These are phyloP conservation scores for Huntiella omanensis DNA, from an alignment of 2,329 filamentous ascomycete genomes.

Conservation along the genomic window DNA sequence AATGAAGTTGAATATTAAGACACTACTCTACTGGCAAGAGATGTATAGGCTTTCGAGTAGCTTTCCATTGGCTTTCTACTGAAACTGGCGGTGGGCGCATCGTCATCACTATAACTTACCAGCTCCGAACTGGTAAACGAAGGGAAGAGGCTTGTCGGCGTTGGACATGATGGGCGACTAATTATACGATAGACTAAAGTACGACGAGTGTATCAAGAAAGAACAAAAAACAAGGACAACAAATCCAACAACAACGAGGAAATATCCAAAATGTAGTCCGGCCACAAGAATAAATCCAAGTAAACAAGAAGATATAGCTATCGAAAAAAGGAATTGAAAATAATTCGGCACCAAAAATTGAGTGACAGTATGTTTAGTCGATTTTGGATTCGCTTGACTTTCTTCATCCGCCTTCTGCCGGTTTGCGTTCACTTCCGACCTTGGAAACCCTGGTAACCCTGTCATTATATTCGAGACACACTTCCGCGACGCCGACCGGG, in stretches of 20 bases:
- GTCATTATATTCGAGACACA: too few species aligned
- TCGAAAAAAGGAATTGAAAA: constrained; percentile 1
- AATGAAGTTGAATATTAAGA: too few species aligned
- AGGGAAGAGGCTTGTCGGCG: constrained; percentile 57
- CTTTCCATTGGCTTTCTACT: too few species aligned
- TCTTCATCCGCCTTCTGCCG: not conserved
- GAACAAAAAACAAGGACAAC: not conserved
- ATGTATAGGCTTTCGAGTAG: too few species aligned
- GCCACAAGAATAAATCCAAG: not conserved
- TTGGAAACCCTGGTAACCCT: too few species aligned
- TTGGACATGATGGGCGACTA: constrained; percentile 35
- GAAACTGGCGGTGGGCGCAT: too few species aligned
- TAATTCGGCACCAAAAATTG: not conserved
- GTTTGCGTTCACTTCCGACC: not conserved
- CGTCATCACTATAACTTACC: constrained; percentile 27
- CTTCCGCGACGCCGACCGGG: too few species aligned
- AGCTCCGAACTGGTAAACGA: constrained; percentile 87
- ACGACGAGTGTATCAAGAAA: not conserved
- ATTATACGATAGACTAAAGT: not conserved
- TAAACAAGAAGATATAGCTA: constrained; percentile 3
- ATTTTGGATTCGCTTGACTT: not conserved
- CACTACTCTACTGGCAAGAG: too few species aligned
- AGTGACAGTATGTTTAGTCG: not conserved
- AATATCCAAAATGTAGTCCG: not conserved
- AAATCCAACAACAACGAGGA: not conserved